phyloP scores from a whole-genome alignment of 495 filamentous ascomycete genomes.

The Daldinia loculata region DNA sequence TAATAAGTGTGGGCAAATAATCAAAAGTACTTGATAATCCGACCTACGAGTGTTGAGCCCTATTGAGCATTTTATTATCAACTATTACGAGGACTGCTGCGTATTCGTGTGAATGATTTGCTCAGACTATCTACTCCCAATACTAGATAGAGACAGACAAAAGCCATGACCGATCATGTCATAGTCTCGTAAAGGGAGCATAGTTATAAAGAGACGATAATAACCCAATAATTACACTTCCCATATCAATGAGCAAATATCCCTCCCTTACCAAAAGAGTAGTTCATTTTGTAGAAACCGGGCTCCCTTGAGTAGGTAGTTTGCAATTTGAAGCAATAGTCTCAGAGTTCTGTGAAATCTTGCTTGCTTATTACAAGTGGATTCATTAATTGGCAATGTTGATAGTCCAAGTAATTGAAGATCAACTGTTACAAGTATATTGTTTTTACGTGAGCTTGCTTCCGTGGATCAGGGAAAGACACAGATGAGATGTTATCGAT shows the following conservation, averaged over 20 bases:
- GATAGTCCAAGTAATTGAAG: not conserved
- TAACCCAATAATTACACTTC: not conserved
- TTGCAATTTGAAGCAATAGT: not conserved
- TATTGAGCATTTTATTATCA: not conserved
- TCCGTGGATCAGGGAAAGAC: not conserved
- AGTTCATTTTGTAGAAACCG: not conserved
- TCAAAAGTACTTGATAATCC: not conserved
- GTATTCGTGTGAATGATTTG: not conserved
- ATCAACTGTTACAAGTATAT: not conserved
- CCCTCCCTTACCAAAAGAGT: not conserved
- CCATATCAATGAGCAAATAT: not conserved
- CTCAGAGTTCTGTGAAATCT: not conserved
- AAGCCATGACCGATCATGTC: not conserved
- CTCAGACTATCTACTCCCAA: no score
- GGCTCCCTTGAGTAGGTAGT: not conserved
- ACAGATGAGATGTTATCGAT: not conserved
- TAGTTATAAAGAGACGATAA: not conserved
- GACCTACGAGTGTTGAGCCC: not conserved
- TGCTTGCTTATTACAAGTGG: not conserved
- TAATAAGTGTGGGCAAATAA: not conserved
- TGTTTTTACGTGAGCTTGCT: not conserved
- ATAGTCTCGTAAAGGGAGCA: not conserved
- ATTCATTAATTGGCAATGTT: not conserved
- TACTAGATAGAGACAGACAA: no score
- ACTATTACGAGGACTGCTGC: not conserved